Conservation (phyloP, 495 filamentous ascomycete species). For the Lentithecium fluviatile region DNA sequence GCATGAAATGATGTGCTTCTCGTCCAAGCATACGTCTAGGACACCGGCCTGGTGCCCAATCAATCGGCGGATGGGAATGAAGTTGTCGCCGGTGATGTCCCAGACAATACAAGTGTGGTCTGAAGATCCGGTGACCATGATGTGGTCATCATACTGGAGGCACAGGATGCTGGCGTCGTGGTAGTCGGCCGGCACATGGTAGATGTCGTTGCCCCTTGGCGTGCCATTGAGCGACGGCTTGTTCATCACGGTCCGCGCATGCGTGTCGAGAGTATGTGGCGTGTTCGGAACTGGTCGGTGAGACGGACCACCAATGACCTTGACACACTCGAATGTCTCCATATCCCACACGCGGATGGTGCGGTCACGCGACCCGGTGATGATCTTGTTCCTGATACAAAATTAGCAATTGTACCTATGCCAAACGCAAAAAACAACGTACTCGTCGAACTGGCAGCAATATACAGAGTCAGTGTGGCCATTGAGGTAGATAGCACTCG, state of each 20-base stretch:
- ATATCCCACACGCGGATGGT: slow-evolving; percentile 97
- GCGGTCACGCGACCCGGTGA: slow-evolving; percentile 91
- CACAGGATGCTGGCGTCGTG: slow-evolving; percentile 92
- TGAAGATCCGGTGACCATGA: slow-evolving; percentile 91
- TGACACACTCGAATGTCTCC: slow-evolving; percentile 73
- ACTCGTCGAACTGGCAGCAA: slow-evolving; percentile 95
- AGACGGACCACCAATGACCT: slow-evolving; percentile 66
- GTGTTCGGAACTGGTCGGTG: slow-evolving; percentile 32
- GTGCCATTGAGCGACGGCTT: slow-evolving; percentile 50
- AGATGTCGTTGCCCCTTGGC: slow-evolving; percentile 45
- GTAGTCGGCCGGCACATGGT: slow-evolving; percentile 45
- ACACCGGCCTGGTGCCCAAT: slow-evolving; percentile 78
- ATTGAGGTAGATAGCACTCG: slow-evolving; percentile 80
- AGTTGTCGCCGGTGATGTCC: slow-evolving; percentile 64
- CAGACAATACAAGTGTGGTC: slow-evolving; percentile 91
- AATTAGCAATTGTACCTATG: slow-evolving; percentile 1
- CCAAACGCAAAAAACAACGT: no score
- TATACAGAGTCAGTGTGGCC: slow-evolving; percentile 95
- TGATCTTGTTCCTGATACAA: slow-evolving; percentile 73
- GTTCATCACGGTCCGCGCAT: slow-evolving; percentile 34
- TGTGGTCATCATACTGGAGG: slow-evolving; percentile 86
- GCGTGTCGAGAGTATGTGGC: slow-evolving; percentile 29
- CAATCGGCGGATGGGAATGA: slow-evolving; percentile 74
- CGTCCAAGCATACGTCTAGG: slow-evolving; percentile 87
- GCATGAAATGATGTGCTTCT: slow-evolving; percentile 89